Base-by-base conservation (phyloP, 805 yeast genomes). In the Starmera dryadoides region DNA sequence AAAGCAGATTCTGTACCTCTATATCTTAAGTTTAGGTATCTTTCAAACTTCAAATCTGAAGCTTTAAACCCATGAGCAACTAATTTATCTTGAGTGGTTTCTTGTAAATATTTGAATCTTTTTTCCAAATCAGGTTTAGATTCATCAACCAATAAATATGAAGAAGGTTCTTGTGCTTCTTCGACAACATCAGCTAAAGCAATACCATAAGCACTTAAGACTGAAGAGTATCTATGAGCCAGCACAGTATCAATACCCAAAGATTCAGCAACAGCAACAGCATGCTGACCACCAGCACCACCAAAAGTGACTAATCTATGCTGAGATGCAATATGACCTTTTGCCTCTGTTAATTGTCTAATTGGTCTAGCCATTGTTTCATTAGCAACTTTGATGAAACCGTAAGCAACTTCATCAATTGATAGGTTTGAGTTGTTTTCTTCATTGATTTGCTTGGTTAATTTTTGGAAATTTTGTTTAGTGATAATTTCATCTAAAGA, bases 251-350 rank as follows among this genome's bases (percentile, higher is more conserved):
- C 57, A 35, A 87, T 82, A 8, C 88, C 88, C 43, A 87, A 66
- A 20, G 73, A 69, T 41, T 75, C 69, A 1, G 95, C 95, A 28
- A 87, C 79, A 9, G 84, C 79, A 36, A 75, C 79, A 2, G 93
- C 89, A 59, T 85, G 89, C 60, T 87, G 96, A 8, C 96, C 96
- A 39, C 96, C 96, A 20, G 95, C 95, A 36, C 96, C 96, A 35
- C 96, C 96, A 62, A 87, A 87, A 2, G 91, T 73, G 2, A 88
- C 94, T 42, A 87, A 62, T 42, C 81, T 64, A 56, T 87, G 95
- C 10, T 72, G 64, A 9, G 82, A 56, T 1, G 79, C 70, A 32
- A 75, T 69, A 52, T 79, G 77, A 4, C 96, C 96, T 53, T 79
- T 85, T 2, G 91, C 86, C 55, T 86, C 96, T 0, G 95, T 86